Evolutionary conservation across 2,329 filamentous ascomycete species (phyloP), one percentile per base, ranked within the genome.

Genomic region (Ophiostoma montium): DNA sequence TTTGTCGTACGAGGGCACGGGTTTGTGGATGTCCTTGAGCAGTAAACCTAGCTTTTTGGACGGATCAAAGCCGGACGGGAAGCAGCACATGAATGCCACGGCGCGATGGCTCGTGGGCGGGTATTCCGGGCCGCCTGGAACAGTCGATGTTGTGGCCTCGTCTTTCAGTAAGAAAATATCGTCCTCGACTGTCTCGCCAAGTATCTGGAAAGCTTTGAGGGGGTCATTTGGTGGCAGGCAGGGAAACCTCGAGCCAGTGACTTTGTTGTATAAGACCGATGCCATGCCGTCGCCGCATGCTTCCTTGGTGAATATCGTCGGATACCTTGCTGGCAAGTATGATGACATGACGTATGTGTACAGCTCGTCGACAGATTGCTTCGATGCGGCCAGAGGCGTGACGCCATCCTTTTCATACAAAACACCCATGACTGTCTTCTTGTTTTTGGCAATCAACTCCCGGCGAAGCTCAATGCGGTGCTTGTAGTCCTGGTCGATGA

Each of bases 1-100:
- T 61, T 70, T 75, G 15, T 74, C 68, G 49, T 75, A 77, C 1
- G 64, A 63, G 0, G 75, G 75, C 35, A 78, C 74, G 0, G 71
- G 71, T 15, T 51, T 59, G 50, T 78, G 75, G 11, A 77, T 71
- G 19, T 72, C 70, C 39, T 59, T 59, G 18, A 78, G 58, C 10
- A 66, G 55, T 53, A 67, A 65, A 2, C 71, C 72, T 27, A 78
- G 59, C 58, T 77, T 77, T 2, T 58, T 43, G 0, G 67, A 63
- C 0, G 74, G 71, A 43, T 75, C 68, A 44, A 76, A 77, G 0
- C 72, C 74, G 0, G 68, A 62, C 0, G 74, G 71, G 47, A 71
- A 71, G 53, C 71, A 75, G 60, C 70, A 74, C 21, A 74, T 53
- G 35, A 74, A 75, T 0, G 73, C 74, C 1, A 69, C 63, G 1